A percentile compares a stretch with the other conserved stretches of the same genome.
These are phyloP conservation scores for Phycomyces blakesleeanus DNA, from an alignment of 192 early-diverging fungal genomes.

Conservation along the genomic window DNA sequence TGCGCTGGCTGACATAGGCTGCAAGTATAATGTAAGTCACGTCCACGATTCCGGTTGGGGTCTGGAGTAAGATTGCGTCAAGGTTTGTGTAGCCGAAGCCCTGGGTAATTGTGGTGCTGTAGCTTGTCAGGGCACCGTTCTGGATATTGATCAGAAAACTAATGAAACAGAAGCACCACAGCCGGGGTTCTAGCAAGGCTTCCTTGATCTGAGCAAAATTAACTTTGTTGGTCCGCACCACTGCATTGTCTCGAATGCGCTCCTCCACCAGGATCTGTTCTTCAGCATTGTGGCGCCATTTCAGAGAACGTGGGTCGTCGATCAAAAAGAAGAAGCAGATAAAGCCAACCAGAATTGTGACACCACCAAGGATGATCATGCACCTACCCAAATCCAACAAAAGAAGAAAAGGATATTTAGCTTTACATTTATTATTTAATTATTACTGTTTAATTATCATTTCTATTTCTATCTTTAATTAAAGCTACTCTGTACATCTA, in stretches of 20 bases:
- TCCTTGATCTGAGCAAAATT: constrained; percentile 19
- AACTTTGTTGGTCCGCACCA: constrained; percentile 11
- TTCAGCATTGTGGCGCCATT: constrained; percentile 12
- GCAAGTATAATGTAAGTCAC: background rate
- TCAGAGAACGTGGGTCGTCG: constrained; percentile 15
- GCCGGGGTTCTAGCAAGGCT: constrained; percentile 19
- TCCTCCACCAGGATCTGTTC: constrained; percentile 28
- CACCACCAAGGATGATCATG: constrained; percentile 21
- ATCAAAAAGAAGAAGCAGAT: constrained; percentile 26
- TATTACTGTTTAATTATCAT: no score
- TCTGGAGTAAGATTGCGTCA: constrained; percentile 9
- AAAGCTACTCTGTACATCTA: no score
- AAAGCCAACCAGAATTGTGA: constrained; percentile 19
- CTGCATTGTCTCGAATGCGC: constrained; percentile 25
- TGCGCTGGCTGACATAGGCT: background rate
- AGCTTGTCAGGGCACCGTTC: constrained; percentile 24
- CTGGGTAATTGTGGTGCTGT: constrained; percentile 7
- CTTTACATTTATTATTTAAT: no score
- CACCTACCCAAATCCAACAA: no score
- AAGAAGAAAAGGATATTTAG: no score
- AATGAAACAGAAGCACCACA: constrained; percentile 11
- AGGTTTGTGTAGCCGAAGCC: constrained; percentile 1
- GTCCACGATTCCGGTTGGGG: background rate
- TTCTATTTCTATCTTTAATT: no score
- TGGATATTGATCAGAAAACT: constrained; percentile 15